Percentiles rank a stretch among this genome's conserved stretches.
Conservation (phyloP, 2,329 filamentous ascomycete species). For the Diaporthe amygdali region DNA sequence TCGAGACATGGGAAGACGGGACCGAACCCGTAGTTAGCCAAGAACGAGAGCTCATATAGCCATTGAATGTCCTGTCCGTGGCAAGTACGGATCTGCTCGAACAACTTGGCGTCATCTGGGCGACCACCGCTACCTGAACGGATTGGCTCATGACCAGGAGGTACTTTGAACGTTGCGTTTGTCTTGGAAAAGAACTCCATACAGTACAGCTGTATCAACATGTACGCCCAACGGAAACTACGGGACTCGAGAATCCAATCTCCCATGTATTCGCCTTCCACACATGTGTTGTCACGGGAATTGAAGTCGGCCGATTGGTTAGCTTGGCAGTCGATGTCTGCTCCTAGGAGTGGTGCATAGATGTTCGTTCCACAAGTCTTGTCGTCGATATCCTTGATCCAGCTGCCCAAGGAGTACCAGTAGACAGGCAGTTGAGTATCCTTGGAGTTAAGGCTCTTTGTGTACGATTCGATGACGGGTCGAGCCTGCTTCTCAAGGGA, state of each 20-base stretch:
- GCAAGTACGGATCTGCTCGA: background rate
- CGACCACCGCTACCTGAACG: background rate
- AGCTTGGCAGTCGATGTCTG: background rate
- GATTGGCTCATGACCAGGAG: background rate
- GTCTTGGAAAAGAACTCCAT: conserved; percentile 9
- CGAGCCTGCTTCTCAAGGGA: background rate
- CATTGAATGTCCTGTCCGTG: background rate
- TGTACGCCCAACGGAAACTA: conserved; percentile 11
- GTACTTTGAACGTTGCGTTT: background rate
- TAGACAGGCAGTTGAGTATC: background rate
- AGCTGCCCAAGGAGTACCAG: conserved; percentile 7
- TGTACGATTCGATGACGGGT: conserved; percentile 10
- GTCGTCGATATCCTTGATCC: background rate
- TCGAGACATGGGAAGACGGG: background rate
- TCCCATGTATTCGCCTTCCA: background rate
- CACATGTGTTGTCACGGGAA: background rate
- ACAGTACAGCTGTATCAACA: background rate
- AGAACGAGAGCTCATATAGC: conserved; percentile 2
- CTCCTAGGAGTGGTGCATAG: background rate
- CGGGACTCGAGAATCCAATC: background rate
- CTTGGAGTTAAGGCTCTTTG: background rate
- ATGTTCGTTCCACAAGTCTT: conserved; percentile 13
- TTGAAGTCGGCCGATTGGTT: background rate
- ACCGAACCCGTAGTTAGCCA: background rate
- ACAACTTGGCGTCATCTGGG: background rate